Base-by-base conservation (phyloP, 2,329 filamentous ascomycete genomes). In the Sarocladium strictum region DNA sequence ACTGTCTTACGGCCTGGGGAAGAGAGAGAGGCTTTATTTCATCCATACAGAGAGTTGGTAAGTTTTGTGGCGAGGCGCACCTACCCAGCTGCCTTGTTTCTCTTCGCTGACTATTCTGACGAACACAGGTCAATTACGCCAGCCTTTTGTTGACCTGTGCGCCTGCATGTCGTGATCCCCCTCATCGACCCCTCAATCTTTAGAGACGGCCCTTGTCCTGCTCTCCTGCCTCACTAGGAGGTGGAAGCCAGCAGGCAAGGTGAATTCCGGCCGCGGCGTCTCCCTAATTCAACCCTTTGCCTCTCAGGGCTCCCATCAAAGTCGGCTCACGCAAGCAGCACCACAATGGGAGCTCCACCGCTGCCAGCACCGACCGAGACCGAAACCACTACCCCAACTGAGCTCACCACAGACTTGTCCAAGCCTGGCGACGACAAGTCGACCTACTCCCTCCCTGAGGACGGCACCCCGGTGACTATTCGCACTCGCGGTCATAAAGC, bases 391-490 rank as follows among this genome's bases (percentile, higher is more conserved):
- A 77, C 78, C 57, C 83, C 84, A 56, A 83, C 81, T 67, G 84
- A 86, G 64, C 69, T 87, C 58, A 66, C 65, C 50, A 84, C 84
- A 62, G 86, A 89, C 70, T 67, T 88, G 60, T 90, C 87, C 58
- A 80, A 80, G 59, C 78, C 82, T 57, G 85, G 81, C 61, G 81
- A 85, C 69, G 80, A 83, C 69, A 87, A 81, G 64, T 90, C 88
- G 3, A 85, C 86, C 54, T 92, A 89, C 71, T 90, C 87, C 35
- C 80, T 94, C 53, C 89, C 89, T 56, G 88, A 91, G 65, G 89
- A 94, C 82, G 90, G 89, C 67, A 93, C 89, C 53, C 91, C 92
- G 40, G 86, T 99, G 65, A 97, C 90, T 57, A 95, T 99, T 69
- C 85, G 87, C 67, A 96, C 93, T 43, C 83, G 81, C 57, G 78